Conservation (phyloP, 371 early-diverging fungal species). For the Chytridiales sp. region DNA sequence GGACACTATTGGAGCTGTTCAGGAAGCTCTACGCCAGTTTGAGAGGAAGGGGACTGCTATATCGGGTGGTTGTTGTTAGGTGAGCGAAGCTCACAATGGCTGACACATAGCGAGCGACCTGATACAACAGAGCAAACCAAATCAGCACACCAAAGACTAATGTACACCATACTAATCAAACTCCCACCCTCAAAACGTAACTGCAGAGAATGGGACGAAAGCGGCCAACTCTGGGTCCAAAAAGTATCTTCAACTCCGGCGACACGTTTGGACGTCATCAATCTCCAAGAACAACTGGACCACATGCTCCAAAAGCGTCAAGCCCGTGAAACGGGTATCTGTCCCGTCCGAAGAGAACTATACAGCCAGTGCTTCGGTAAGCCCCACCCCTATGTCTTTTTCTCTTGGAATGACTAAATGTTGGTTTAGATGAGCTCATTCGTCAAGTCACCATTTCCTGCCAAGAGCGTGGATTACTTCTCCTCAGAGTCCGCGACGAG, state of each 20-base stretch:
- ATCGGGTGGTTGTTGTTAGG: too few relatives aligned
- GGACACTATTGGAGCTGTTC: too few relatives aligned
- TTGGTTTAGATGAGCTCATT: slow-evolving; percentile 51
- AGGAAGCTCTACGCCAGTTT: too few relatives aligned
- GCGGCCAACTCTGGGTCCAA: slow-evolving; percentile 57
- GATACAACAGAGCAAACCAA: too few relatives aligned
- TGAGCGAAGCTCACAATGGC: too few relatives aligned
- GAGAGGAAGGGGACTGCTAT: too few relatives aligned
- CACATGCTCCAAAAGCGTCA: slow-evolving; percentile 59
- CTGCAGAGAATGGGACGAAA: slow-evolving; percentile 58
- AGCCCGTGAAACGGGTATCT: slow-evolving; percentile 59
- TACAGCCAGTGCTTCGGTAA: slow-evolving; percentile 60
- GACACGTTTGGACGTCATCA: slow-evolving; percentile 57
- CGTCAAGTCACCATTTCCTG: slow-evolving; percentile 59
- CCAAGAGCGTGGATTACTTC: slow-evolving; percentile 57
- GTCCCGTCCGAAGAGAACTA: slow-evolving; percentile 54
- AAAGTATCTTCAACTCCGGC: slow-evolving; percentile 55
- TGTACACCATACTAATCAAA: slow-evolving; percentile 5
- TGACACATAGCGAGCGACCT: too few relatives aligned
- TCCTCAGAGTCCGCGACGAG: slow-evolving; percentile 57
- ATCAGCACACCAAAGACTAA: too few relatives aligned
- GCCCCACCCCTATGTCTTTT: neutral
- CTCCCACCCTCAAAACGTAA: slow-evolving; percentile 3
- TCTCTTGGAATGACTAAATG: neutral
- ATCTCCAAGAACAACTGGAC: slow-evolving; percentile 61